These are phyloP conservation scores for Eleusine indica DNA, from an alignment of 176 grass and related monocot genomes.

Conservation along the genomic window DNA sequence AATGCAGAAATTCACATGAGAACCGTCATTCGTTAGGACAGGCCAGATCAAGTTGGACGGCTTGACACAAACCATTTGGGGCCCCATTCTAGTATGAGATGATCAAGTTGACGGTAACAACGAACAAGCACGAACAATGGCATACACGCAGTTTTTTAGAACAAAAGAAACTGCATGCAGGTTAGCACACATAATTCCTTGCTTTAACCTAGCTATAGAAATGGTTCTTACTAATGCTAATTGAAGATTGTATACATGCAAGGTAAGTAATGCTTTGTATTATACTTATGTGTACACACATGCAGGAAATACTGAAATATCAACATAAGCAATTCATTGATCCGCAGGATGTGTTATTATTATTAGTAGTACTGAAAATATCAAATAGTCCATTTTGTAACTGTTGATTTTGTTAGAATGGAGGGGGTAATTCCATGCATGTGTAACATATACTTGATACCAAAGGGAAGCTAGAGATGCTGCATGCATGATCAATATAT, in stretches of 20 bases:
- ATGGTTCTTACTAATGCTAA: not conserved
- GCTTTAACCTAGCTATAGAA: not conserved
- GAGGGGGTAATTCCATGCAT: not conserved
- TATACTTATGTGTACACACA: not conserved
- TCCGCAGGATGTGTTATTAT: not conserved
- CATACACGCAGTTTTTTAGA: conserved; percentile 16
- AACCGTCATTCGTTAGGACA: no score
- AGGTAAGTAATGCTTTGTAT: not conserved
- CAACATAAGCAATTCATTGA: not conserved
- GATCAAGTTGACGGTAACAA: not conserved
- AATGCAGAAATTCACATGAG: no score
- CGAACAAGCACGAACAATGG: conserved; percentile 1
- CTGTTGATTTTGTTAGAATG: not conserved
- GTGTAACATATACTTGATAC: not conserved
- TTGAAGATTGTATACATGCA: not conserved
- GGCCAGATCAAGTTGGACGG: no score
- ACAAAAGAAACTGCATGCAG: not conserved
- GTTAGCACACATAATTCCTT: not conserved
- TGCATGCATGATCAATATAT: conserved; percentile 13
- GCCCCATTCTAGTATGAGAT: not conserved
- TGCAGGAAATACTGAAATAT: not conserved
- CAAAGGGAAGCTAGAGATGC: not conserved
- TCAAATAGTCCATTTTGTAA: not conserved
- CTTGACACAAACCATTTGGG: not conserved
- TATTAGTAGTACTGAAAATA: not conserved